Conservation (phyloP, 2,329 filamentous ascomycete species). For the Sclerotinia sclerotiorum region DNA sequence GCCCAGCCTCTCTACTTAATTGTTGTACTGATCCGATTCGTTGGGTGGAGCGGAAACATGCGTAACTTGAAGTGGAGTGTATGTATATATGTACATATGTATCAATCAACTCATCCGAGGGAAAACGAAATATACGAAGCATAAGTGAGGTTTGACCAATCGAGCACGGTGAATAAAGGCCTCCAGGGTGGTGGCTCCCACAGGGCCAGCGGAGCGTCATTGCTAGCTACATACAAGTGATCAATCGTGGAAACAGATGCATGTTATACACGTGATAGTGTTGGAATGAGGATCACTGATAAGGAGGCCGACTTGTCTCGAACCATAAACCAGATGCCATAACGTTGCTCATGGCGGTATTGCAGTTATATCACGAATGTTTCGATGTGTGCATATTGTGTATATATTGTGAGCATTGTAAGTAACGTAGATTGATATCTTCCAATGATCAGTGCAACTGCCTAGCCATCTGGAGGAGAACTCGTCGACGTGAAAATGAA, state of each 20-base stretch:
- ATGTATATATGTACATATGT: too few species aligned
- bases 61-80: neutral
- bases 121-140: neutral
- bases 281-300: neutral
- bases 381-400: too few species aligned
- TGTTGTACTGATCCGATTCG: neutral
- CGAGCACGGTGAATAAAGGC: neutral
- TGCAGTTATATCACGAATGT: too few species aligned
- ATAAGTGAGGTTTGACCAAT: neutral
- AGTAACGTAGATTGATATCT: too few species aligned
- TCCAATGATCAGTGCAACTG: too few species aligned
- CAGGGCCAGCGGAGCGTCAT: constrained; percentile 6
- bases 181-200: neutral
- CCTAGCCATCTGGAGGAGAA: too few species aligned
- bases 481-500: too few species aligned
- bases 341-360: too few species aligned
- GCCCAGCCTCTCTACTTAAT: constrained; percentile 15
- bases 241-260: neutral
- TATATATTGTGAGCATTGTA: too few species aligned
- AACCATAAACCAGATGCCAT: too few species aligned
- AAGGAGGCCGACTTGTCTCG: neutral
- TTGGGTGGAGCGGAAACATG: neutral
- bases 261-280: neutral
- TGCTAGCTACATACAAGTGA: neutral
- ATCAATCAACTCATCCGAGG: neutral